Evolutionary conservation across 352 stramenopile species (phyloP).

Genomic region (Phytopythium vexans): DNA sequence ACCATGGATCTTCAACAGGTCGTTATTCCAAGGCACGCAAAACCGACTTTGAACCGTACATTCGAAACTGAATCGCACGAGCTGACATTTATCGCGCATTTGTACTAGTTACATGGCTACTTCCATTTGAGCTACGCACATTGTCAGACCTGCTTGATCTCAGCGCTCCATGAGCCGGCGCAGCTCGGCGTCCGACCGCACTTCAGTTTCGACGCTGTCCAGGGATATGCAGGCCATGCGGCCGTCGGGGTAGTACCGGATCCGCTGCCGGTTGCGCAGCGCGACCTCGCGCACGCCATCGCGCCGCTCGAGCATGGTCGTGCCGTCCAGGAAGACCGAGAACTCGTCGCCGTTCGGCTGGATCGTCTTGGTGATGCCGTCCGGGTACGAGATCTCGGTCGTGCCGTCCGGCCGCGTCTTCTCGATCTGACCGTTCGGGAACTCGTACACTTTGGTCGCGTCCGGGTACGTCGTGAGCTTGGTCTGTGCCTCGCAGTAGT

Average conservation of each 20-base stretch:
- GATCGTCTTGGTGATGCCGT: conserved; percentile 92
- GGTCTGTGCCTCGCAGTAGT: conserved; percentile 91
- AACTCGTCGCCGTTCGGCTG: conserved; percentile 71
- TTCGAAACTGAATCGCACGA: no score
- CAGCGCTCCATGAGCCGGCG: conserved; percentile 47
- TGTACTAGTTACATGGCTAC: not conserved
- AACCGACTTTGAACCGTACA: no score
- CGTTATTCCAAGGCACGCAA: no score
- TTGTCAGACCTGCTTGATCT: not conserved
- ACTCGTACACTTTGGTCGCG: conserved; percentile 95
- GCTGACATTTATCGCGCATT: no score
- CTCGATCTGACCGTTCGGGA: conserved; percentile 94
- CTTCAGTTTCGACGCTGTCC: conserved; percentile 45
- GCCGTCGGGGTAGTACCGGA: conserved; percentile 75
- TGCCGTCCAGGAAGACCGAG: conserved; percentile 80
- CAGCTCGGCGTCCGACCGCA: conserved; percentile 65
- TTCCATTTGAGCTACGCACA: not conserved
- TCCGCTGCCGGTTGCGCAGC: conserved; percentile 62
- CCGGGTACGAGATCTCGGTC: conserved; percentile 94
- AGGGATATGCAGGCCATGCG: conserved; percentile 52
- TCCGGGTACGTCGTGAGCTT: conserved; percentile 94
- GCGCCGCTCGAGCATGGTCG: conserved; percentile 72
- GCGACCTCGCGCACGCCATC: conserved; percentile 78
- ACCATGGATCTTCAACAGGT: no score
- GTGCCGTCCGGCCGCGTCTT: conserved; percentile 89